These are phyloP conservation scores for Colletotrichum plurivorum DNA, from an alignment of 2,329 filamentous ascomycete species.

Conservation along the genomic window DNA sequence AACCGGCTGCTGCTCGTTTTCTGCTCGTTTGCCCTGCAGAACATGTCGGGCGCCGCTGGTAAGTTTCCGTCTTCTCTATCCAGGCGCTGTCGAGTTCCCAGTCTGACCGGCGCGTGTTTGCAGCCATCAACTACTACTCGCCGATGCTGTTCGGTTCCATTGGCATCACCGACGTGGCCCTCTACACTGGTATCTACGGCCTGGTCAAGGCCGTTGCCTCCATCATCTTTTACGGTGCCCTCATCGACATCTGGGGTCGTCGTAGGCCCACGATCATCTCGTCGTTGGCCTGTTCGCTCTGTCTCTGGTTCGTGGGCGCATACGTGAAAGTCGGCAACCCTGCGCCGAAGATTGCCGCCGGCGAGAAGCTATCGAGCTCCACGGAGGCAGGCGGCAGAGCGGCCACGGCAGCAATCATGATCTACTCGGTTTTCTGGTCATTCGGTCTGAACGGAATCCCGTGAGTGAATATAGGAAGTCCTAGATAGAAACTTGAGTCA, in stretches of 20 bases:
- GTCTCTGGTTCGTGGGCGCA: constrained; percentile 66
- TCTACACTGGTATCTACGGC: constrained; percentile 67
- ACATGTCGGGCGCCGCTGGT: constrained; percentile 57
- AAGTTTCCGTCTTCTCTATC: constrained; percentile 12
- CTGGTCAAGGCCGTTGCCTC: constrained; percentile 59
- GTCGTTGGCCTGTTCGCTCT: constrained; percentile 61
- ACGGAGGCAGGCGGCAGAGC: constrained; percentile 63
- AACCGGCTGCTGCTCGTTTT: constrained; percentile 56
- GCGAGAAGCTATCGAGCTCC: constrained; percentile 56
- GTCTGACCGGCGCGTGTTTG: background rate
- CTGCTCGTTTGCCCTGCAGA: constrained; percentile 55
- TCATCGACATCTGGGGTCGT: constrained; percentile 58
- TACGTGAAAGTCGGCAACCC: constrained; percentile 66
- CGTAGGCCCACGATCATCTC: constrained; percentile 61
- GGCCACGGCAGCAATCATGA: constrained; percentile 68
- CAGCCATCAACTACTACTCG: constrained; percentile 60
- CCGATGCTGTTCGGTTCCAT: constrained; percentile 58
- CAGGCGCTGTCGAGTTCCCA: constrained; percentile 25
- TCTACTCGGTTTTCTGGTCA: constrained; percentile 67
- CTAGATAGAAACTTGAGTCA: background rate
- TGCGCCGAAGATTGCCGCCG: constrained; percentile 58
- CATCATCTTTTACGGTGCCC: constrained; percentile 56
- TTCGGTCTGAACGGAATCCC: constrained; percentile 62
- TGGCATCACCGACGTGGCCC: constrained; percentile 59
- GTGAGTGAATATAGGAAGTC: background rate